Base-by-base conservation (phyloP, 352 stramenopile genomes). In the Pythium phragmiticola region DNA sequence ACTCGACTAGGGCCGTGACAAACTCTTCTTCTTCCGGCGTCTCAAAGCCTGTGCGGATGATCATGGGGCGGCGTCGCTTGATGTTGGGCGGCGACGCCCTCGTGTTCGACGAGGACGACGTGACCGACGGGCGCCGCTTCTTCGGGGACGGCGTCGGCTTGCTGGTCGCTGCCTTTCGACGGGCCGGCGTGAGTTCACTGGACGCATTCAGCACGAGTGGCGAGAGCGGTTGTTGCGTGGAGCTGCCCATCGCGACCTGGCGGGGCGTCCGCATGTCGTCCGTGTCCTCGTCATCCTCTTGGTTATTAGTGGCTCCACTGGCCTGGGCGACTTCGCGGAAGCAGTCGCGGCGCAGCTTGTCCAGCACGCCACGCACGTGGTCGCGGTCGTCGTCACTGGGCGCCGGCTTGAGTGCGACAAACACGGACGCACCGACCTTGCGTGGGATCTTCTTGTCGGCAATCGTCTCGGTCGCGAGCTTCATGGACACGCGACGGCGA, bases 1-100 rank as follows among this genome's bases (percentile, higher is more conserved):
- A 88, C 66, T 91, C 78, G 57, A 87, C 74, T 42, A 91, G 71
- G 8, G 75, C 68, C 2, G 59, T 80, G 33, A 83, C 76, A 58
- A 83, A 88, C 50, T 75, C 62, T 53, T 89, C 80, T 66, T 91
- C 82, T 65, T 91, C 75, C 6, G 59, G 65, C 1, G 76, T 82
- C 41, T 89, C 78, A 53, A 90, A 90, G 37, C 82, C 82, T 66
- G 82, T 90, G 56, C 82, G 82, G 55, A 90, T 88, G 69, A 90
- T 90, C 33, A 73, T 84, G 30, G 82, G 79, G 26, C 76, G 80
- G 11, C 75, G 65, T 17, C 73, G 74, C 52, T 76, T 78, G 28
- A 62, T 65, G 4, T 68, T 55, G 4, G 56, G 48, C 4, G 63
- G 60, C 60, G 66, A 68, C 2, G 52, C 41, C 58, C 66, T 66